Evolutionary conservation across 163 green algal species (phyloP).

Genomic region (Prototheca wickerhamii): DNA sequence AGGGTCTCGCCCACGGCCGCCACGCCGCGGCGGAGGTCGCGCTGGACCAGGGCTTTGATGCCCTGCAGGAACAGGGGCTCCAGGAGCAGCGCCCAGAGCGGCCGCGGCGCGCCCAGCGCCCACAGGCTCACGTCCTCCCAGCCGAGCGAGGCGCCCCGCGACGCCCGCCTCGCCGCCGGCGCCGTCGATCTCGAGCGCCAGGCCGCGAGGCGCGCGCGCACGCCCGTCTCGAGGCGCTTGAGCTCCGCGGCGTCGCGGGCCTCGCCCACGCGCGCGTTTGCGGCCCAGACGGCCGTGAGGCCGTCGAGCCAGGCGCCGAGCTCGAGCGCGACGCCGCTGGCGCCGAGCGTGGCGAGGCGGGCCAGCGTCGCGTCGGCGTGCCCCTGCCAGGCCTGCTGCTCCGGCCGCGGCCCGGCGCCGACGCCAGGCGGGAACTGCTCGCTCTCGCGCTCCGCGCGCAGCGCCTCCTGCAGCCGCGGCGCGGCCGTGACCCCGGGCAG

Average conservation of each 20-base stretch:
- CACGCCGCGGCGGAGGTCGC: not conserved
- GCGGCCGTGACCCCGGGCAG: not conserved
- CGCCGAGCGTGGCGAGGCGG: constrained; percentile 27
- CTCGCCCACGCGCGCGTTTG: not conserved
- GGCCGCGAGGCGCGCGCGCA: no score
- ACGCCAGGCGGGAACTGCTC: not conserved
- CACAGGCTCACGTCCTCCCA: constrained; percentile 47
- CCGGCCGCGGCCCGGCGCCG: not conserved
- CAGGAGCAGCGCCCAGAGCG: constrained; percentile 65
- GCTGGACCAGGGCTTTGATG: constrained; percentile 40
- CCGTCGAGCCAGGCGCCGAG: constrained; percentile 47
- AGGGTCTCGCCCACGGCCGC: not conserved
- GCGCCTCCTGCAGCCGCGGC: not conserved
- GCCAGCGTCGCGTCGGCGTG: constrained; percentile 1
- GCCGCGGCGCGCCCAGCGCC: constrained; percentile 51
- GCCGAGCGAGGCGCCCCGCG: not conserved
- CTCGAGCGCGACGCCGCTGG: constrained; percentile 34
- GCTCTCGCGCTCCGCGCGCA: not conserved
- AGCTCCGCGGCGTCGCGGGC: constrained; percentile 14
- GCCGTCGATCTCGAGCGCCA: no score
- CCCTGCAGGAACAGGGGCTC: constrained; percentile 57
- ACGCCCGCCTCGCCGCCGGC: not conserved
- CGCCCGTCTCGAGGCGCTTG: constrained; percentile 5
- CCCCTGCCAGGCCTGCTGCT: not conserved
- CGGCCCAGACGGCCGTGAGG: constrained; percentile 10